phyloP scores from a whole-genome alignment of 768 basidiomycete genomes.

The Nidula microcarpa region DNA sequence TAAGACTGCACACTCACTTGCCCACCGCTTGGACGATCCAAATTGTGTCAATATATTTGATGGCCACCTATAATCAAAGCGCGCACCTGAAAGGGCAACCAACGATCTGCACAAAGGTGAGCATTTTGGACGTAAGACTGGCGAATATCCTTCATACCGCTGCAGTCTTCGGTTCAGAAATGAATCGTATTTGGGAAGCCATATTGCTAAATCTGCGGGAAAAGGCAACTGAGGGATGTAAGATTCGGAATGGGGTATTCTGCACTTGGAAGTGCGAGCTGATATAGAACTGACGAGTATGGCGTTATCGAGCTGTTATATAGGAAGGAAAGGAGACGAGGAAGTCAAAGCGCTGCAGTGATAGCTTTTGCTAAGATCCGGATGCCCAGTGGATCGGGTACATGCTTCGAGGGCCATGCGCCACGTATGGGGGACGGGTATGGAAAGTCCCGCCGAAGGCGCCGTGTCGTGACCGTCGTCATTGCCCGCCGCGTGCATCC shows the following conservation, averaged over 20 bases:
- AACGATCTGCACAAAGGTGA: conserved; percentile 58
- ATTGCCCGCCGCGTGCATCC: not conserved
- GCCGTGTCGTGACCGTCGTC: not conserved
- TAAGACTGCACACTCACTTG: conserved; percentile 41
- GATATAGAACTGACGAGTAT: no score
- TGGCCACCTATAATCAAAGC: conserved; percentile 2
- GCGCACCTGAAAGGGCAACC: conserved; percentile 94
- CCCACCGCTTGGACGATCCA: conserved; percentile 45
- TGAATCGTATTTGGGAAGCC: conserved; percentile 39
- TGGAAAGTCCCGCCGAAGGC: conserved; percentile 10
- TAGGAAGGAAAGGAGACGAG: no score
- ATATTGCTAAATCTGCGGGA: conserved; percentile 10
- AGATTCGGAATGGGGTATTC: not conserved
- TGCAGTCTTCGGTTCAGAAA: conserved; percentile 68
- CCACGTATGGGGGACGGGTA: not conserved
- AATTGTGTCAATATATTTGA: conserved; percentile 5
- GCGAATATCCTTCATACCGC: conserved; percentile 54
- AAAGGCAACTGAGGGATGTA: conserved; percentile 4
- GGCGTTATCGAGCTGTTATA: no score
- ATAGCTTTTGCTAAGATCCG: no score
- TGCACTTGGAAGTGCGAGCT: no score
- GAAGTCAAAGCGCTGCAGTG: no score
- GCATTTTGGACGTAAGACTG: not conserved
- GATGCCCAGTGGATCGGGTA: no score
- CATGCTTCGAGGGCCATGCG: no score